Percentiles rank a stretch among this genome's conserved stretches.
Evolutionary conservation across 345 rosid genomes (phyloP).

Genomic region (Aquilaria sinensis): DNA sequence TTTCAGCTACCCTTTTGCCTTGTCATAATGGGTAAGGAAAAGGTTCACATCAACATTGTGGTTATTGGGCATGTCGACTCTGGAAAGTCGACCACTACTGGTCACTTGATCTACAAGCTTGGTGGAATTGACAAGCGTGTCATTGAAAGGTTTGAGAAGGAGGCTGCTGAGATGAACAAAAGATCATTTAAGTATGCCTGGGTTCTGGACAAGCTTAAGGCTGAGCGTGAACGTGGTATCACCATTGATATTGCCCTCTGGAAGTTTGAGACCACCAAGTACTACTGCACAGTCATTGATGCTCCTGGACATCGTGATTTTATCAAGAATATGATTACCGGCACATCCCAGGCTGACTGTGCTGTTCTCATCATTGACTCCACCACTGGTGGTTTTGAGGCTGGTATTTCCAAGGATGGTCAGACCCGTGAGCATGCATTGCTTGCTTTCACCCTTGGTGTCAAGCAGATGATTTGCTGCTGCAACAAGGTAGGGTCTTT

Average conservation of each 20-base stretch:
- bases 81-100: slow-evolving; percentile 83
- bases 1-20: too few species aligned
- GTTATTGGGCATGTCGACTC: slow-evolving; percentile 90
- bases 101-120: slow-evolving; percentile 77
- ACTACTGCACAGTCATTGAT: slow-evolving; percentile 78
- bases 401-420: slow-evolving; percentile 79
- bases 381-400: slow-evolving; percentile 83
- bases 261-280: slow-evolving; percentile 81
- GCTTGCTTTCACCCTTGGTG: slow-evolving; percentile 63
- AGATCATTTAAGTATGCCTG: slow-evolving; percentile 86
- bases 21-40: slow-evolving; percentile 66
- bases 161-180: slow-evolving; percentile 93
- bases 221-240: slow-evolving; percentile 84
- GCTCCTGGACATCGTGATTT: slow-evolving; percentile 86
- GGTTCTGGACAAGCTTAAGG: slow-evolving; percentile 86
- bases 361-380: slow-evolving; percentile 77
- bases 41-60: slow-evolving; percentile 75
- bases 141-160: slow-evolving; percentile 81
- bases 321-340: slow-evolving; percentile 83
- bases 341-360: slow-evolving; percentile 83
- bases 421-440: slow-evolving; percentile 75
- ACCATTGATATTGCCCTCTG: slow-evolving; percentile 82
- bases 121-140: slow-evolving; percentile 92
- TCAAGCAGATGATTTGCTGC: slow-evolving; percentile 70
- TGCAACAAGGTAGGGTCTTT: slow-evolving; percentile 51